Evolutionary conservation across 495 filamentous ascomycete genomes (phyloP), one percentile per base, ranked within the genome.

Genomic region (Tuber magnatum): DNA sequence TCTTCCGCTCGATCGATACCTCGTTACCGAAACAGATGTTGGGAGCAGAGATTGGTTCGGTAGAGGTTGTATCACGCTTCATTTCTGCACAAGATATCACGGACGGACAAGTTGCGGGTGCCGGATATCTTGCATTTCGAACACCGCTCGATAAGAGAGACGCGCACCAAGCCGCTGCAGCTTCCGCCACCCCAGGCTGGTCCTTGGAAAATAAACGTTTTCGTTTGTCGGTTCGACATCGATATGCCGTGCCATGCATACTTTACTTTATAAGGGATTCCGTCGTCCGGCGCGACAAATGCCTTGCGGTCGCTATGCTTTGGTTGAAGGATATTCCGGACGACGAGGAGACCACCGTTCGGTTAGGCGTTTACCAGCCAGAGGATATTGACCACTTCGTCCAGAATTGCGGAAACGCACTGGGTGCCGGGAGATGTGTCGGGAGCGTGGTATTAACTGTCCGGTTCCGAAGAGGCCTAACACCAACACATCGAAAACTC

Each of bases 251-350:
- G 6, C 84, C 87, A 40, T 78, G 91, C 46, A 83, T 90, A n/a
- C 79, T 92, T 38, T 87, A 91, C 76, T 92, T 92, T 79, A 84
- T 81, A 10, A 84, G 85, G 22, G 83, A 87, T 76, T 86, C 85
- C 24, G 84, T 83, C 20, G 51, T 89, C 0, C 82, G 86, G 38
- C 77, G 83, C 0, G 88, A 90, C 71, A 87, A 87, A 42, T 89
- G 87, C 0, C 83, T 87, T 0, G 91, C 88, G 0, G 88, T 91
- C 71, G 89, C 87, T 0, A 84, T 91, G 5, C 81, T 92, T 12
- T 92, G 91, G 91, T 85, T 92, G 22, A 86, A 88, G 68, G 88
- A 90, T 41, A 84, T 93, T 0, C 86, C 86, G 0, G 91, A 93
- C 65, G 90, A 90, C 68, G 88, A 91, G 80, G 86, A 89, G 35